Base-by-base conservation (phyloP, 1,139 yeast genomes). In the Zygoascus meyerae region DNA sequence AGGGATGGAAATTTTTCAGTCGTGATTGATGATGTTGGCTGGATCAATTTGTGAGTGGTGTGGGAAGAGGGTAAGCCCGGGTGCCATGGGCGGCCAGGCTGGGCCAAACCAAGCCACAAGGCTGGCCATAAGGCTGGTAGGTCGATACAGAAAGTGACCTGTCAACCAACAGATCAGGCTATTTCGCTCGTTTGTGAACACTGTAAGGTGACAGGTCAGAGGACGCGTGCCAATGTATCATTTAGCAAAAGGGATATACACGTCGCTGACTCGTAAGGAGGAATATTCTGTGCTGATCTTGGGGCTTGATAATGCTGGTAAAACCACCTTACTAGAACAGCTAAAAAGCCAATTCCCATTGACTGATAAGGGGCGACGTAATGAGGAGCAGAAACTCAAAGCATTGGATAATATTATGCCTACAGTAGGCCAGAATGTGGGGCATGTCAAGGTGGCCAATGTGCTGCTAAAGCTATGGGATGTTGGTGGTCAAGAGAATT, bases 261-360 rank as follows among this genome's bases (percentile, higher is more conserved):
- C 75, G 41, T 71, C 72, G 45, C 72, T 75, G 68, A 81, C 79
- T 43, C 70, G 74, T 48, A 73, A 72, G 55, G 85, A 80, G 57
- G 86, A 81, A 62, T 83, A 83, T 59, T 78, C 86, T 1, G 78
- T 92, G 3, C 72, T 92, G 37, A 85, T 92, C 35, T 71, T 92
- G 29, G 98, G 98, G 14, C 75, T 92, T 40, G 97, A 92, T 65
- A 89, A 90, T 70, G 96, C 97, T 0, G 98, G 98, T 2, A 92
- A 92, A 64, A 90, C 97, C 52, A 85, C 95, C 0, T 77, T 85
- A 54, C 64, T 86, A 34, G 90, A 83, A 60, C 74, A 78, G 50
- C 64, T 81, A 34, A 83, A 82, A 59, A 70, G 73, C 33, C 64
- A 72, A 46, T 80, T 75, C 55, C 40, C 39, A 11, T 3, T 40